A percentile compares a stretch with the other conserved stretches of the same genome.
These are phyloP conservation scores for Lentinula aciculospora DNA, from an alignment of 768 basidiomycete species.

Conservation along the genomic window DNA sequence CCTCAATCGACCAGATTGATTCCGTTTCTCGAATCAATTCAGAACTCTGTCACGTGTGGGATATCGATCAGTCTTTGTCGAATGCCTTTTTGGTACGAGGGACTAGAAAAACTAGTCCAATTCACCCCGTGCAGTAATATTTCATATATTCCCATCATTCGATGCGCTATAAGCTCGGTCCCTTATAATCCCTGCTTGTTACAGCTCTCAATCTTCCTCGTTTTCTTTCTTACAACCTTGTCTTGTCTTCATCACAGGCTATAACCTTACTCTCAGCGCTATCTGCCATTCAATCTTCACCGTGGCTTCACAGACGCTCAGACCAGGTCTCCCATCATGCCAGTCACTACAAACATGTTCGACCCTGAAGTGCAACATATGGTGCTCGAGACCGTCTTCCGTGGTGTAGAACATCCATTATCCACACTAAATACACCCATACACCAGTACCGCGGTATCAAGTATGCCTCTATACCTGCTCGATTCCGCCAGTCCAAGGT, in stretches of 20 bases:
- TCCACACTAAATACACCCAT: conserved; percentile 52
- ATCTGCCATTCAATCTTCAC: background rate
- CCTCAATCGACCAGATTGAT: background rate
- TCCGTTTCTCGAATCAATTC: background rate
- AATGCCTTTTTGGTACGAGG: conserved; percentile 1
- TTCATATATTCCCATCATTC: background rate
- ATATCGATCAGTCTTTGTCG: conserved; percentile 1
- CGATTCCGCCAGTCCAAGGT: conserved; percentile 73
- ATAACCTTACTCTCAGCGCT: background rate
- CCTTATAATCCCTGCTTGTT: background rate
- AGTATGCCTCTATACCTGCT: conserved; percentile 68
- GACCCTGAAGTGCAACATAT: conserved; percentile 36
- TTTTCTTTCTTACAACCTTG: background rate
- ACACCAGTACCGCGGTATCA: conserved; percentile 74
- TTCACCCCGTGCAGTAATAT: background rate
- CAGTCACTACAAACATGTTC: background rate
- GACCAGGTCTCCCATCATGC: background rate
- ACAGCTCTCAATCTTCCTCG: background rate
- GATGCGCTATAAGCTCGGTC: background rate
- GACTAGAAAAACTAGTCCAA: background rate
- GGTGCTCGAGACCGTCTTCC: conserved; percentile 57
- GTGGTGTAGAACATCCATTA: conserved; percentile 54
- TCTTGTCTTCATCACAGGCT: background rate
- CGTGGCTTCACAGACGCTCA: background rate
- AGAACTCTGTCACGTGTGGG: background rate